Evolutionary conservation across 2,329 filamentous ascomycete species (phyloP), one percentile per base, ranked within the genome.

Genomic region (Cladosporium cucumerinum): DNA sequence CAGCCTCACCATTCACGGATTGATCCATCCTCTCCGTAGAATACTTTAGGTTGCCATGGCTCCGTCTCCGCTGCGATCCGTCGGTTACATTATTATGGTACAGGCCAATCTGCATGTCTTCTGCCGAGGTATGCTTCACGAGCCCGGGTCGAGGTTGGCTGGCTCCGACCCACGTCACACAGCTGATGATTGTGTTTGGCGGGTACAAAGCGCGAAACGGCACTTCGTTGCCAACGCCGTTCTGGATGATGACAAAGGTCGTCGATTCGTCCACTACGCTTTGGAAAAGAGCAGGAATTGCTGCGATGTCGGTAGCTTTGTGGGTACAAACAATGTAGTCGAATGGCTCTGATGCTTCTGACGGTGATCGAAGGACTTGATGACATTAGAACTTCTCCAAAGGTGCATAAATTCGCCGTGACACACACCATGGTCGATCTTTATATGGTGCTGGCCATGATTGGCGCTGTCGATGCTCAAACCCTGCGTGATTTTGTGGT

Each of bases 21-120:
- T 62, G 86, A 83, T 0, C 87, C 87, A 66, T 87, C 88, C 0
- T 86, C 85, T 0, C 88, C 89, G 68, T 85, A 83, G 69, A 91
- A 91, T 1, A 84, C 86, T 11, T 87, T 87, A 61, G 81, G 82
- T 36, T 84, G 78, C 89, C 90, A 92, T 1, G 88, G 82, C 67
- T 83, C 80, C 0, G 86, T 83, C 55, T 83, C 82, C 66, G 81
- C 79, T 0, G 86, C 84, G 28, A 88, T 77, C 66, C 81, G 80
- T 39, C 87, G 80, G 5, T n/a, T n/a, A n/a, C 12, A 0, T 72
- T 21, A 34, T 82, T 84, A 0, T 78, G 74, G 67, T 81, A 86
- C 0, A 86, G 70, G 0, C 85, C 85, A 4, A 87, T 81, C 63
- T 87, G 81, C 72, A 83, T 82, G 66, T 84, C 78, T 70, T 87